Evolutionary conservation across 805 yeast species (phyloP), one percentile per base, ranked within the genome.

Genomic region (Candida dajiaensis): DNA sequence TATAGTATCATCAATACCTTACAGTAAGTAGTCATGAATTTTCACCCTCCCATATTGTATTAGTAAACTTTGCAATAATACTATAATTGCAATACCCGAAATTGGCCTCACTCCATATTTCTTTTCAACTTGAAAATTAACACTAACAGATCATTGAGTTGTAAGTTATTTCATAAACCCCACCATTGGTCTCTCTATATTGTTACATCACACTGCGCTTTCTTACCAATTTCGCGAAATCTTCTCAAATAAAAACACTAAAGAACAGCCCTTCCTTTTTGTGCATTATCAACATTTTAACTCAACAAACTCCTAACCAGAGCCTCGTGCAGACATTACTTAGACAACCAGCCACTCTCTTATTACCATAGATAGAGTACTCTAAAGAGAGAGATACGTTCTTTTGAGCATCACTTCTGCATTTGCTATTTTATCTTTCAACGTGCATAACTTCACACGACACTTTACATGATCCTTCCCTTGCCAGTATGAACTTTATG

Each of bases 401-500:
- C 3, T 16, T 33, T 33, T 18, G 12, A 21, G 21, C 23, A 15
- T 41, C 8, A 2, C 18, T 8, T 15, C 16, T 33, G 23, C 16
- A 21, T 21, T 21, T 23, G 25, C 21, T 37, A 13, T 13, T 16
- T 25, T 10, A 10, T 29, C 12, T 29, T 6, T 18, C 21, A 11
- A 6, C 9, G 21, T 10, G 5, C 35, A 39, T 16, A n/a, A 33
- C 13, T 42, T 23, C 28, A 11, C 28, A 7, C 7, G 15, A 16
- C 13, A n/a, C 16, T 8, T 28, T 26, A 28, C 31, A 18, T 13
- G 16, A 13, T 28, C n/a, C 15, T 25, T 25, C 18, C 18, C 23
- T 12, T 18, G 19, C 15, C 25, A 33, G 12, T 37, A 77, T 77
- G 80, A 70, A 69, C 52, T 72, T 75, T 51, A 69, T 77, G 51